phyloP scores from a whole-genome alignment of 2,329 filamentous ascomycete species.

The Phialemonium atrogriseum region DNA sequence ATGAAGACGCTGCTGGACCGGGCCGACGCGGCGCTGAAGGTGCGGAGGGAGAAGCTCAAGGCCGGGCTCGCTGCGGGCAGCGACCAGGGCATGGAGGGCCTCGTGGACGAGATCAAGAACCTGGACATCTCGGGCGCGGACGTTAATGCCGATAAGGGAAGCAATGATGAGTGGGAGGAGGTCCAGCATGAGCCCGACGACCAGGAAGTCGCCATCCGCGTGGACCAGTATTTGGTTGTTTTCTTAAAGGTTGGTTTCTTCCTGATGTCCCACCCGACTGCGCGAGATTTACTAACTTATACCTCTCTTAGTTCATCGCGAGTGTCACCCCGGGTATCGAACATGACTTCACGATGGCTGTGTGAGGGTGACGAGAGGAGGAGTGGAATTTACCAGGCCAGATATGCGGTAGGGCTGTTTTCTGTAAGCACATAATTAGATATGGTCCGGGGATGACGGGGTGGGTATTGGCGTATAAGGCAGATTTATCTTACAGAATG shows the following conservation, averaged over 20 bases:
- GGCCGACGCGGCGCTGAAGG: slow-evolving; percentile 85
- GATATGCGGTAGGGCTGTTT: too few relatives aligned
- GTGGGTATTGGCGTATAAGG: too few relatives aligned
- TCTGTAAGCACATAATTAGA: too few relatives aligned
- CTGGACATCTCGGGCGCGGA: slow-evolving; percentile 49
- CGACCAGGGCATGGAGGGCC: slow-evolving; percentile 65
- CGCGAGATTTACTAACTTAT: too few relatives aligned
- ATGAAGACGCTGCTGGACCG: slow-evolving; percentile 98
- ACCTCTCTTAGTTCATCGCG: slow-evolving; percentile 58
- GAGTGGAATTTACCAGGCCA: too few relatives aligned
- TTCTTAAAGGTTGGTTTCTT: slow-evolving; percentile 62
- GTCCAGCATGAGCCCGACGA: slow-evolving; percentile 57
- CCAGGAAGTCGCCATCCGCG: slow-evolving; percentile 67
- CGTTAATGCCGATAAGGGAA: slow-evolving; percentile 35
- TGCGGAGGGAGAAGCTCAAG: slow-evolving; percentile 74
- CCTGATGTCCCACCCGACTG: too few relatives aligned
- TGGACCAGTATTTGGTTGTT: slow-evolving; percentile 83
- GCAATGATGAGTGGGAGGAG: slow-evolving; percentile 58
- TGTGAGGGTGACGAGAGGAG: too few relatives aligned
- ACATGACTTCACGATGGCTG: slow-evolving; percentile 95
- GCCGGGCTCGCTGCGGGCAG: slow-evolving; percentile 41
- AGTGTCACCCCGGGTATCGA: slow-evolving; percentile 96
- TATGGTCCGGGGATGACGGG: too few relatives aligned
- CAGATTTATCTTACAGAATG: too few relatives aligned
- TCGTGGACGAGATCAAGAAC: slow-evolving; percentile 72